Base-by-base conservation (phyloP, 2,329 filamentous ascomycete species). In the Penicillium sp. region DNA sequence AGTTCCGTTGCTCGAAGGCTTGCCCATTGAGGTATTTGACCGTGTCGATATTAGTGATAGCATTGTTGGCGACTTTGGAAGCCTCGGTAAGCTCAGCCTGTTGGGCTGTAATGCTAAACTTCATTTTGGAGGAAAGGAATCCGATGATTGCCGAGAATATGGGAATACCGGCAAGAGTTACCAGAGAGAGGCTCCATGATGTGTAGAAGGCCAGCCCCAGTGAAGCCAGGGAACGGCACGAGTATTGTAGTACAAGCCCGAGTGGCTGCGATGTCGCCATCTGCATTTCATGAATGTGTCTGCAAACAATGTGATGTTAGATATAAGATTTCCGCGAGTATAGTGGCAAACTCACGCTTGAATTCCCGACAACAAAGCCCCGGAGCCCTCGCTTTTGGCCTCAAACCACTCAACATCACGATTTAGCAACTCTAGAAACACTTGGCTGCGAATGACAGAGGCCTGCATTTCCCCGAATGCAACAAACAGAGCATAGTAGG, bases 351-450 rank as follows among this genome's bases (percentile, higher is more conserved):
- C 86, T 74, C 77, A 92, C 89, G 86, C 87, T 72, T 96, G 88
- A 33, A 92, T 79, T 53, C 86, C 81, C 16, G 87, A 83, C 19
- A 95, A 77, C 41, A 94, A 80, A 19, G 90, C 87, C 1, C 84
- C 83, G 19, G 90, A 81, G 0, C 92, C 93, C 54, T 90, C 85
- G 38, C 84, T 79, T 50, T 87, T 82, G 19, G 81, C 78, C 70
- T 97, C 92, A 68, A 90, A 96, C 92, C 92, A 97, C 45, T 82
- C 80, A 69, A 94, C 84, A 13, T 93, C 85, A 68, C 87, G 91
- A 6, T 78, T 75, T n/a, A 96, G 70, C 36, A 97, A 76, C 2
- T 82, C 82, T 1, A 76, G 66, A 68, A 96, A 96, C 3, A 94
- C 74, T 5, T 75, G 77, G 16, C 81, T 77, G 5, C 91, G 83